Percentiles rank a stretch among this genome's conserved stretches.
phyloP scores from a whole-genome alignment of 176 grass and related monocot species.

The Avena atlantica region DNA sequence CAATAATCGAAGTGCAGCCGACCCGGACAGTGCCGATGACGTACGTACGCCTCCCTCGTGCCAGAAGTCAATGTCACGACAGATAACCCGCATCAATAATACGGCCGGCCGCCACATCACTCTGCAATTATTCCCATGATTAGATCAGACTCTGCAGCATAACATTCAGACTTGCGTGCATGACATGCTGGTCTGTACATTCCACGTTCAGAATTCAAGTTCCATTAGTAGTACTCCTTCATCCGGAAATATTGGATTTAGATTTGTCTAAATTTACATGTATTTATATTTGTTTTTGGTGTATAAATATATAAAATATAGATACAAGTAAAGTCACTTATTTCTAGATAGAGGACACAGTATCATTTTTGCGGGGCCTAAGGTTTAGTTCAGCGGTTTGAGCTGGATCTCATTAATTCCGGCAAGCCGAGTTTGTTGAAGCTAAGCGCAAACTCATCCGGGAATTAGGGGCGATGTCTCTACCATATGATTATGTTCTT shows the following conservation, averaged over 20 bases:
- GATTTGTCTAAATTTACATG: no score
- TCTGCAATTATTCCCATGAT: constrained; percentile 26
- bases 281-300: no score
- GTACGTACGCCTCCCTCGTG: background rate
- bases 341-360: no score
- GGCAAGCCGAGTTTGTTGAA: background rate
- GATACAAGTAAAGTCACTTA: no score
- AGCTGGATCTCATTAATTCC: background rate
- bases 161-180: background rate
- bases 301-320: no score
- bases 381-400: background rate
- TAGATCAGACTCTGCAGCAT: background rate
- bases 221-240: background rate
- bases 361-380: no score
- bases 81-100: constrained; percentile 22
- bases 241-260: no score
- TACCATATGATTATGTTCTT: background rate
- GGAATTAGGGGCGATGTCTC: background rate
- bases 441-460: background rate
- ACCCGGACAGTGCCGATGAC: background rate
- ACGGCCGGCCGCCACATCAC: background rate
- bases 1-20: background rate
- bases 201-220: constrained; percentile 11
- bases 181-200: constrained; percentile 36
- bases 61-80: constrained; percentile 22